Conservation (phyloP, 2,329 filamentous ascomycete genomes). For the Ceratocystis variospora region DNA sequence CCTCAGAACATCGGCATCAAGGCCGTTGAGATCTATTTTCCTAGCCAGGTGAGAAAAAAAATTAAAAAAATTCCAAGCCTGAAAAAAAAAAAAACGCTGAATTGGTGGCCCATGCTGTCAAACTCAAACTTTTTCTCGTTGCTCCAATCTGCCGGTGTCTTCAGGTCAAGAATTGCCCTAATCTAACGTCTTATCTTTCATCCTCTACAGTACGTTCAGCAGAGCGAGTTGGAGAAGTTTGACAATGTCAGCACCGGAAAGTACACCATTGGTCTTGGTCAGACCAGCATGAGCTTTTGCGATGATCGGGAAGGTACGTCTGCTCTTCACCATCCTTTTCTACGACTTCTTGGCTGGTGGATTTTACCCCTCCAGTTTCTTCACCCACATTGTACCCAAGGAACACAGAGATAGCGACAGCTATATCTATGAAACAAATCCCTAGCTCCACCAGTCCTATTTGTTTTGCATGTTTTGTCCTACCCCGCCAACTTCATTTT, state of each 20-base stretch:
- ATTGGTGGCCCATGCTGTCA: not conserved
- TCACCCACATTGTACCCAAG: not conserved
- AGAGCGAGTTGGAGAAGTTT: constrained; percentile 70
- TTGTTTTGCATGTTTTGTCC: not conserved
- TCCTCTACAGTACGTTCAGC: constrained; percentile 58
- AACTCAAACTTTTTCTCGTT: not conserved
- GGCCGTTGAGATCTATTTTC: constrained; percentile 83
- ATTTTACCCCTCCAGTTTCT: constrained; percentile 14
- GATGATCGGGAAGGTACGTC: constrained; percentile 70
- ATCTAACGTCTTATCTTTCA: not conserved
- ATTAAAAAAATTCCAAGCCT: not conserved
- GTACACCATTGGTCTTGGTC: constrained; percentile 81
- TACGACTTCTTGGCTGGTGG: not conserved
- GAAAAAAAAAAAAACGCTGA: not conserved
- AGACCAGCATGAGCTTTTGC: constrained; percentile 87
- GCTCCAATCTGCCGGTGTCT: not conserved
- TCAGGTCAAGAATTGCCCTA: not conserved
- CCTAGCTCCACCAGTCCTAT: not conserved
- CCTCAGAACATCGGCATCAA: constrained; percentile 85
- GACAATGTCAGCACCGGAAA: constrained; percentile 71
- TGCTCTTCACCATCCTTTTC: constrained; percentile 6
- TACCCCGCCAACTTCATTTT: not conserved
- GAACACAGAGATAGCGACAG: not conserved
- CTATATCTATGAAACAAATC: not conserved
- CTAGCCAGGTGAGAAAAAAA: constrained; percentile 54